Percentiles rank a stretch among this genome's conserved stretches.
Evolutionary conservation across 306 rosid genomes (phyloP).

Genomic region (Cucurbita pepo): DNA sequence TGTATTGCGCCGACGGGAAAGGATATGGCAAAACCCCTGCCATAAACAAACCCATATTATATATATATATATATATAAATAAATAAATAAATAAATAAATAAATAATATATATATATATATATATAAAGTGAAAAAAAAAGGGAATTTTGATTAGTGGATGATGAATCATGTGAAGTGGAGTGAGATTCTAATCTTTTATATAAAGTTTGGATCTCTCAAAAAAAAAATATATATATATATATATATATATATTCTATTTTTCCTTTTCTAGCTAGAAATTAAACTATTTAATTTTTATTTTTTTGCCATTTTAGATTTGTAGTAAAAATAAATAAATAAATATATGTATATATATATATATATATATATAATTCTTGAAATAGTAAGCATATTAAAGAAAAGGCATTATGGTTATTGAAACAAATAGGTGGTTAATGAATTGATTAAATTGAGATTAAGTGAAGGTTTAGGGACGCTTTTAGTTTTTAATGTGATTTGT

Average conservation of each 20-base stretch:
- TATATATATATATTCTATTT: neutral
- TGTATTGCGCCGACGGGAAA: slow-evolving; percentile 1
- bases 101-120: too few species aligned
- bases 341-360: too few species aligned
- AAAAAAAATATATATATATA: neutral
- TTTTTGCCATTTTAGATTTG: too few species aligned
- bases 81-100: too few species aligned
- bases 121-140: neutral
- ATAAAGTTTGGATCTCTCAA: neutral
- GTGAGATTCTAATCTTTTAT: neutral
- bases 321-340: too few species aligned
- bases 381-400: too few species aligned
- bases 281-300: neutral
- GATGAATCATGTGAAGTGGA: slow-evolving; percentile 1
- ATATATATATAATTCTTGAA: too few species aligned
- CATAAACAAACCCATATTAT: neutral
- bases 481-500: neutral
- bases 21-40: neutral
- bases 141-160: neutral
- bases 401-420: too few species aligned
- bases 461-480: neutral
- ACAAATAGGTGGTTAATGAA: too few species aligned
- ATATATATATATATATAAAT: too few species aligned
- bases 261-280: neutral
- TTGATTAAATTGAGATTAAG: too few species aligned